A percentile compares a stretch with the other conserved stretches of the same genome.
Conservation (phyloP, 805 yeast species). For the Saccharomycopsis babjevae region DNA sequence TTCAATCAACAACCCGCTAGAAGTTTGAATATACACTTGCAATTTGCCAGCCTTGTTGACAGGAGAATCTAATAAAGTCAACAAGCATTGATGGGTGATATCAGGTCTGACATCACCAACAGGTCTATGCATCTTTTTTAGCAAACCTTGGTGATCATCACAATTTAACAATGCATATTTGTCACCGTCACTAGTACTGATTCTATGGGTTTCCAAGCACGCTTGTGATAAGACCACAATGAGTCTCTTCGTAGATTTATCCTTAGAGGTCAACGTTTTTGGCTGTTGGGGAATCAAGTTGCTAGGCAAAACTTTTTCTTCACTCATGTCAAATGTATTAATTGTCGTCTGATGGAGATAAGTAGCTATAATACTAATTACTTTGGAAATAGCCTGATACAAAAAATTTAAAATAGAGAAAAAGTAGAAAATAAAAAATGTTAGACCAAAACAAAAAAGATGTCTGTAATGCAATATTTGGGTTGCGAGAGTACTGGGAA, state of each 20-base stretch:
- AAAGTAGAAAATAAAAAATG: neutral
- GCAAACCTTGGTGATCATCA: constrained; percentile 94
- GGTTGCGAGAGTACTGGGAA: neutral
- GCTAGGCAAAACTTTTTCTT: constrained; percentile 39
- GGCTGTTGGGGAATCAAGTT: constrained; percentile 86
- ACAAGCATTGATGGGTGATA: constrained; percentile 93
- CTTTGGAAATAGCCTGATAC: neutral
- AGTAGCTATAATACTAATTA: too few relatives aligned
- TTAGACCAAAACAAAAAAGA: too few relatives aligned
- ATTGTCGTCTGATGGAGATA: neutral
- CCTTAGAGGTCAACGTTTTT: constrained; percentile 65
- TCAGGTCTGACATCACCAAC: constrained; percentile 99
- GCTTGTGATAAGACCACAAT: constrained; percentile 95
- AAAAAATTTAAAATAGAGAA: neutral
- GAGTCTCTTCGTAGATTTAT: constrained; percentile 76
- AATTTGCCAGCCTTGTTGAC: constrained; percentile 94
- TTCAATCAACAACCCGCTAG: constrained; percentile 88
- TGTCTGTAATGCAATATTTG: neutral
- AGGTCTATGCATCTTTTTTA: constrained; percentile 94
- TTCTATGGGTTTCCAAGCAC: constrained; percentile 87
- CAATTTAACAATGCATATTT: constrained; percentile 90
- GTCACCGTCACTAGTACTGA: constrained; percentile 77
- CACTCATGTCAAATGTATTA: neutral
- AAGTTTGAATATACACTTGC: constrained; percentile 94
- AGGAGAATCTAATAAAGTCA: constrained; percentile 93